These are phyloP conservation scores for Trametes cubensis DNA, from an alignment of 768 basidiomycete species.

Conservation along the genomic window DNA sequence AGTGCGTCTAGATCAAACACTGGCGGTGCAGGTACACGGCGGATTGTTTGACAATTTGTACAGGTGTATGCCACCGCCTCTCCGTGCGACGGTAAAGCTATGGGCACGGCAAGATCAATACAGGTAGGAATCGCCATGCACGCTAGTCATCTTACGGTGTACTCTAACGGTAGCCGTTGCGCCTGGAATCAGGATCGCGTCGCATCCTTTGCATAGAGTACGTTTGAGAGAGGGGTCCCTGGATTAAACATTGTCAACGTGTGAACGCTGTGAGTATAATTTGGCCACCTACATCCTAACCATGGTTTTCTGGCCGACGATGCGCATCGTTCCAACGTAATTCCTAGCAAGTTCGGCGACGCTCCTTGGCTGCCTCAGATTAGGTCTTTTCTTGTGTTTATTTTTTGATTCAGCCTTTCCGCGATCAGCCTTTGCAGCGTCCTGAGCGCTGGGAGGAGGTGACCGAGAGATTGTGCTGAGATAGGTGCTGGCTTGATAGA, in stretches of 20 bases:
- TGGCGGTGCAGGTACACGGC: slow-evolving; percentile 71
- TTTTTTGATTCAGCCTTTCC: slow-evolving; percentile 20
- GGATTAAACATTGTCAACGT: neutral
- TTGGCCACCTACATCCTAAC: slow-evolving; percentile 63
- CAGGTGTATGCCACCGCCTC: slow-evolving; percentile 64
- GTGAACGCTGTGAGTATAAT: neutral
- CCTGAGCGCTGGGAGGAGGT: slow-evolving; percentile 22
- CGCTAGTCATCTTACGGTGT: slow-evolving; percentile 48
- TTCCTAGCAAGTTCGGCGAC: slow-evolving; percentile 60
- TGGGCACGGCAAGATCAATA: neutral
- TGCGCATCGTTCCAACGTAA: slow-evolving; percentile 68
- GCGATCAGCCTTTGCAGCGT: neutral
- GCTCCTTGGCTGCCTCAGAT: slow-evolving; percentile 35
- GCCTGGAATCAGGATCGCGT: slow-evolving; percentile 67
- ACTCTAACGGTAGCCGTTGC: slow-evolving; percentile 64
- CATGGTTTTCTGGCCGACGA: slow-evolving; percentile 73
- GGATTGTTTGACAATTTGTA: slow-evolving; percentile 54
- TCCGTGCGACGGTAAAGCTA: slow-evolving; percentile 51
- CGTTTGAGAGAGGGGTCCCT: slow-evolving; percentile 85
- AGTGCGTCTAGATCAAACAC: slow-evolving; percentile 27
- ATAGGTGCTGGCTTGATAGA: slow-evolving; percentile 79
- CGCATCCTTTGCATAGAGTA: slow-evolving; percentile 72
- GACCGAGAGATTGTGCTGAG: slow-evolving; percentile 44
- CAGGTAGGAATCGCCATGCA: neutral
- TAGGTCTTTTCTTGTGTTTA: slow-evolving; percentile 35